Base-by-base conservation (phyloP, 2,329 filamentous ascomycete species). In the Aurifilum marmelostoma region DNA sequence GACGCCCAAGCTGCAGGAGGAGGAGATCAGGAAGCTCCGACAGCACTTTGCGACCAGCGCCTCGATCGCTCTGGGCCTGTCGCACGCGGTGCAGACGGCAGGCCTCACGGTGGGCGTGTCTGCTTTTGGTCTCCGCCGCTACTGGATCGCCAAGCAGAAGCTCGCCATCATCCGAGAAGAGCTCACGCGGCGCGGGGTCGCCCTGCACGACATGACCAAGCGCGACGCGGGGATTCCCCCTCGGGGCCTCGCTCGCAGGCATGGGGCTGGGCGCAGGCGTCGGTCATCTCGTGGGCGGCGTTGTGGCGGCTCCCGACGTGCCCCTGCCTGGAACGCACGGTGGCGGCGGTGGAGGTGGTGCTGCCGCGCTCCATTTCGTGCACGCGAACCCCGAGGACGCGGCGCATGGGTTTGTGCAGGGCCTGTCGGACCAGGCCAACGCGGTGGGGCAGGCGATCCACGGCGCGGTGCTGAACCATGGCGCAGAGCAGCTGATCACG, bases 41-140 rank as follows among this genome's bases (percentile, higher is more conserved):
- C 69, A 71, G 66, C 69, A 69, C 52, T 71, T 69, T 43, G 67
- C 69, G 0, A 61, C 69, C 8, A 71, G 69, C 67, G 67, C 67
- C 7, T 69, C 69, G 12, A 68, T 70, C 62, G 67, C 66, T 58
- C 65, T 70, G 32, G 69, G 69, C 29, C 27, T 70, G 5, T 59
- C 66, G 32, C 69, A 70, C 43, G 65, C 69, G n/a, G 69, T 69
- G 7, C 59, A 64, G 58, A 70, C 69, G 12, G 66, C 66, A 5
- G 69, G 66, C 4, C 69, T 70, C 18, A 70, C 69, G 1, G 41
- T 70, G 27, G 69, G 69, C 39, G 69, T 70, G 58, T 70, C 69
- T 3, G 69, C 69, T 18, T 64, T 63, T 16, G 69, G 63, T 14
- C 63, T 70, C 18, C 66, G 69, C n/a, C 63, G 69, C 14, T 70